These are phyloP conservation scores for Azolla pinnata DNA, from an alignment of 75 land plant species.

Conservation along the genomic window DNA sequence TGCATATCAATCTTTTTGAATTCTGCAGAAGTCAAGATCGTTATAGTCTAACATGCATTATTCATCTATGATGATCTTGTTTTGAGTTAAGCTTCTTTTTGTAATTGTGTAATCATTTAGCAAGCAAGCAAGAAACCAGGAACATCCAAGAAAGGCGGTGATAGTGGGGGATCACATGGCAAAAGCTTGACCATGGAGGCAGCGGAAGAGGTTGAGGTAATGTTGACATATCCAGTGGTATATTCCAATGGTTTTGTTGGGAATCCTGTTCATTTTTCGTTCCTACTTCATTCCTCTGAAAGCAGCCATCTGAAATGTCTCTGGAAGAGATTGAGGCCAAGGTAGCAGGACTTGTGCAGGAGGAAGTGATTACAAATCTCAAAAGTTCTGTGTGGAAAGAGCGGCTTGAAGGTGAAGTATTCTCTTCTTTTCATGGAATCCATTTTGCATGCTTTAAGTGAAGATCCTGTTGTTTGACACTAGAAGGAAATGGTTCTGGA, in stretches of 20 bases:
- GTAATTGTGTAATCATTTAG: too few relatives aligned
- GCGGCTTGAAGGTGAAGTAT: conserved; percentile 74
- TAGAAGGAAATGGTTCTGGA: neutral
- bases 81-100: too few relatives aligned
- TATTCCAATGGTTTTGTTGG: neutral
- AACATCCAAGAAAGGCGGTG: conserved; percentile 44
- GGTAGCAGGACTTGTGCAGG: conserved; percentile 48
- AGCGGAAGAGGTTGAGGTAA: conserved; percentile 80
- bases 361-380: conserved; percentile 60
- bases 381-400: conserved; percentile 97
- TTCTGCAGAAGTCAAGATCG: too few relatives aligned
- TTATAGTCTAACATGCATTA: too few relatives aligned
- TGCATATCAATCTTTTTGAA: too few relatives aligned
- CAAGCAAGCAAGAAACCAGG: conserved; percentile 47
- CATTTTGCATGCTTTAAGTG: neutral
- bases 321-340: conserved; percentile 84
- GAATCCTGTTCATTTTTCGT: neutral
- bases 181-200: conserved; percentile 29
- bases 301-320: conserved; percentile 93
- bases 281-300: conserved; percentile 6
- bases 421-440: neutral
- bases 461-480: neutral
- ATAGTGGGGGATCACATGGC: conserved; percentile 30
- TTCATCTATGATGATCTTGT: too few relatives aligned
- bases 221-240: neutral